Evolutionary conservation across 208 protist species (phyloP), one percentile per base, ranked within the genome.

Genomic region (Acanthamoeba castellanii): DNA sequence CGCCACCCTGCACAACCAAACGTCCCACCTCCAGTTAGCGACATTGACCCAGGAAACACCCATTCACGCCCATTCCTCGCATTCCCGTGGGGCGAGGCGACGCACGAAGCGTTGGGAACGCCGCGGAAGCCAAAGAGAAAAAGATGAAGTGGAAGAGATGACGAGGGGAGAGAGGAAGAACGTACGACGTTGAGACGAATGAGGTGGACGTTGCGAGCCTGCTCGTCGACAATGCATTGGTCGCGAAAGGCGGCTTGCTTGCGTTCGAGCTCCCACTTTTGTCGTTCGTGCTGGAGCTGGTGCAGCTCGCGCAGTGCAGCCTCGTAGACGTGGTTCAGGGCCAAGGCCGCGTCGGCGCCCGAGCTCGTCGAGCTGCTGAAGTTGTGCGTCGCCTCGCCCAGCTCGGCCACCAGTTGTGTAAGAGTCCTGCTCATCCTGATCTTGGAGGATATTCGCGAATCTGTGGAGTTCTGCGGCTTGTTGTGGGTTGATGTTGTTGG

Each of bases 101-200:
- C n/a, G n/a, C n/a, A n/a, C n/a, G n/a, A n/a, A n/a, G 52, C 7
- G 52, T 57, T 20, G 52, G 14, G 52, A 20, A 18, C 52, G 16
- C 37, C 37, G 37, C 3, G 3, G 37, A 42, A 25, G 57, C 57
- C 57, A 1, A 64, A 27, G 57, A 20, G 57, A 20, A 37, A 25
- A 27, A 81, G 72, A 8, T 11, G 72, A 6, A 81, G 7, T 32
- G 20, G 72, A 50, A 81, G 32, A 42, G n/a, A 2, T 7, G 14
- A 34, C 14, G 7, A 81, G 72, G 8, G 20, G 72, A 0, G 52
- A 32, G 72, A 55, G 50, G 50, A 14, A 9, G 14, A 55, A 9
- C 37, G 72, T 81, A 81, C 72, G 37, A 81, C 72, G 72, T 81
- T 81, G 72, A 81, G 72, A 20, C 72, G 72, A 81, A 81, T 81